These are phyloP conservation scores for Silene noctiflora DNA, from an alignment of 179 eudicot species.

Conservation along the genomic window DNA sequence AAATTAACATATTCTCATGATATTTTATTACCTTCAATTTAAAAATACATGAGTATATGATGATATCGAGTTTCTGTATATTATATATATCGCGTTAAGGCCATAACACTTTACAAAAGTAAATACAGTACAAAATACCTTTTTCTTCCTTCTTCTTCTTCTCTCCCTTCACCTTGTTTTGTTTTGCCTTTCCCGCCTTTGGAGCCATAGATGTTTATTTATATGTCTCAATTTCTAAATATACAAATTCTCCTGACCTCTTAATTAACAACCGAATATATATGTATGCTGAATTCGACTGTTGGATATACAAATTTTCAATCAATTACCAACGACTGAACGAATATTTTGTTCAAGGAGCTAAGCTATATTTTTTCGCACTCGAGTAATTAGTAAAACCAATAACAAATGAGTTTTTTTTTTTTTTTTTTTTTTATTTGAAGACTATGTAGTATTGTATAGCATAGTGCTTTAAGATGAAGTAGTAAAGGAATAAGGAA, in stretches of 20 bases:
- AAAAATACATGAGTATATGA: too few species aligned
- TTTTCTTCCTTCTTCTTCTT: constrained; percentile 98
- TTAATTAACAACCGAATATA: neutral
- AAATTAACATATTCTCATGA: too few species aligned
- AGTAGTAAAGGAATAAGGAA: neutral
- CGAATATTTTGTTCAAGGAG: neutral
- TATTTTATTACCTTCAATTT: too few species aligned
- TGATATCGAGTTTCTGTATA: neutral
- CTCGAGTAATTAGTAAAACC: neutral
- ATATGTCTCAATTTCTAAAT: neutral
- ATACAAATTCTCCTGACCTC: neutral
- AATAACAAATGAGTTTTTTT: too few species aligned
- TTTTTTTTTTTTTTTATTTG: too few species aligned
- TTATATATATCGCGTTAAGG: neutral
- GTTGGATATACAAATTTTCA: neutral
- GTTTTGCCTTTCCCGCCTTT: constrained; percentile 70
- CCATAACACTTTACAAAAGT: neutral
- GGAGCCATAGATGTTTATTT: constrained; percentile 60
- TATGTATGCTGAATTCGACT: neutral
- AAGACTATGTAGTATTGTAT: neutral
- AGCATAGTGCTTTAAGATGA: neutral
- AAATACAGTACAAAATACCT: constrained; percentile 41
- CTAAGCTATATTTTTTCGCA: neutral
- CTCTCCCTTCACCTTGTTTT: constrained; percentile 86
- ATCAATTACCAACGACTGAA: neutral